Evolutionary conservation across 345 rosid genomes (phyloP).

Genomic region (Aquilaria sinensis): DNA sequence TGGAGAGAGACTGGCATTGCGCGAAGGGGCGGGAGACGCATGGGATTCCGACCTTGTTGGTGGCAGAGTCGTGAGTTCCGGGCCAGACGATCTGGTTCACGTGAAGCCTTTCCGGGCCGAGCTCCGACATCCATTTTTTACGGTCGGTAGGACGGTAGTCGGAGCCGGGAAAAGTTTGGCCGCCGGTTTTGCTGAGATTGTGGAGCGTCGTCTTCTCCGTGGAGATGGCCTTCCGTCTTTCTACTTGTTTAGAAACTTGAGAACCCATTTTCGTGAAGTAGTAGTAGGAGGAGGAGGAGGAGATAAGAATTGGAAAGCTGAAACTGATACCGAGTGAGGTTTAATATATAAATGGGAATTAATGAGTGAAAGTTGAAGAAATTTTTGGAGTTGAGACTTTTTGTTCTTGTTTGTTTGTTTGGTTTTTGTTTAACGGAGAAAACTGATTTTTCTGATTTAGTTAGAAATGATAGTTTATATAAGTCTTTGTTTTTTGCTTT

Average conservation of each 20-base stretch:
- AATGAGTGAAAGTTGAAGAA: too few species aligned
- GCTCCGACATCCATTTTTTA: slow-evolving; percentile 71
- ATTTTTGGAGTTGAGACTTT: neutral
- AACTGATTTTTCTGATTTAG: neutral
- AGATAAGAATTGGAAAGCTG: slow-evolving; percentile 2
- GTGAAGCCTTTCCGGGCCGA: slow-evolving; percentile 51
- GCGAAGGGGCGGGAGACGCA: slow-evolving; percentile 77
- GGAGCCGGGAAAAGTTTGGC: slow-evolving; percentile 54
- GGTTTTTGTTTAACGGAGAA: slow-evolving; percentile 9
- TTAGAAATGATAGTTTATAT: too few species aligned
- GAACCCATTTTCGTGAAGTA: slow-evolving; percentile 50
- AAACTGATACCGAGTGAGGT: slow-evolving; percentile 1
- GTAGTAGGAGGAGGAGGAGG: neutral
- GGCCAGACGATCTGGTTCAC: slow-evolving; percentile 89
- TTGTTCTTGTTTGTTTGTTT: neutral
- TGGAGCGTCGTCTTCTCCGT: slow-evolving; percentile 46
- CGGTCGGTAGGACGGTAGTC: slow-evolving; percentile 57
- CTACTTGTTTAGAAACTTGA: slow-evolving; percentile 48
- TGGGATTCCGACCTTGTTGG: slow-evolving; percentile 72
- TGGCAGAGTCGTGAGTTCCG: slow-evolving; percentile 92
- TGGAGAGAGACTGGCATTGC: slow-evolving; percentile 75
- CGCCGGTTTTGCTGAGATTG: slow-evolving; percentile 38
- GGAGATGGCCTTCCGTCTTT: slow-evolving; percentile 40
- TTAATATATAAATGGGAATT: neutral
- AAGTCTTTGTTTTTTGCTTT: too few species aligned